phyloP scores from a whole-genome alignment of 2,329 filamentous ascomycete genomes.

The Thielaviopsis ethacetica region DNA sequence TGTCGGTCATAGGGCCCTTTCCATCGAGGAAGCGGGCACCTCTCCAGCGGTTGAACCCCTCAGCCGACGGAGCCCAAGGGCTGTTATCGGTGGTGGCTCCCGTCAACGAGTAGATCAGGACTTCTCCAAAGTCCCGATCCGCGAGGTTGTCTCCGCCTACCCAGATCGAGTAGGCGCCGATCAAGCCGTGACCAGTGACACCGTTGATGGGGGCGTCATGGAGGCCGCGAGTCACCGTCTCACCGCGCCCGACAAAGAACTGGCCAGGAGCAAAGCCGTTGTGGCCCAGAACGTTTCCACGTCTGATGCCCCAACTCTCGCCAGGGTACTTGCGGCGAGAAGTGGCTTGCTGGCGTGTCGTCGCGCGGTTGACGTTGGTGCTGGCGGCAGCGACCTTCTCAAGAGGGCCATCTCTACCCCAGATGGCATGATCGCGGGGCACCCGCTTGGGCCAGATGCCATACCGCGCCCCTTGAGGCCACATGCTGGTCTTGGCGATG shows the following conservation, averaged over 20 bases:
- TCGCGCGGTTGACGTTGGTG: background rate
- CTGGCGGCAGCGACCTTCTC: conserved; percentile 3
- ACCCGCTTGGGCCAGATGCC: conserved; percentile 3
- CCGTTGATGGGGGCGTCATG: conserved; percentile 7
- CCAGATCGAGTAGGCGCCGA: conserved; percentile 9
- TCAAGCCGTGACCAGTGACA: background rate
- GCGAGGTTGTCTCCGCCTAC: conserved; percentile 9
- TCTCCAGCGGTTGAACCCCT: background rate
- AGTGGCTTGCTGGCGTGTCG: conserved; percentile 4
- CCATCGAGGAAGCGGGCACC: conserved; percentile 2
- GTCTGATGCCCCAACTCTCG: conserved; percentile 2
- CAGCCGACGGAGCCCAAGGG: background rate
- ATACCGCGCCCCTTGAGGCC: background rate
- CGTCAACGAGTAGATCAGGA: conserved; percentile 9
- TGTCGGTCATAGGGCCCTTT: background rate
- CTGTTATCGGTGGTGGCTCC: background rate
- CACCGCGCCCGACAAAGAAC: conserved; percentile 8
- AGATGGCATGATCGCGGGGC: conserved; percentile 4
- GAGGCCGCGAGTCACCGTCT: conserved; percentile 1
- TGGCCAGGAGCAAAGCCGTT: conserved; percentile 8
- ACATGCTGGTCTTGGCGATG: background rate
- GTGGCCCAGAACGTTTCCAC: conserved; percentile 4
- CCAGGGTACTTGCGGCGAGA: background rate
- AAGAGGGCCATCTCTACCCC: conserved; percentile 5
- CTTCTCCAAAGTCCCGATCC: conserved; percentile 8